Conservation (phyloP, 257 asterid species). For the Solanum virginianum region DNA sequence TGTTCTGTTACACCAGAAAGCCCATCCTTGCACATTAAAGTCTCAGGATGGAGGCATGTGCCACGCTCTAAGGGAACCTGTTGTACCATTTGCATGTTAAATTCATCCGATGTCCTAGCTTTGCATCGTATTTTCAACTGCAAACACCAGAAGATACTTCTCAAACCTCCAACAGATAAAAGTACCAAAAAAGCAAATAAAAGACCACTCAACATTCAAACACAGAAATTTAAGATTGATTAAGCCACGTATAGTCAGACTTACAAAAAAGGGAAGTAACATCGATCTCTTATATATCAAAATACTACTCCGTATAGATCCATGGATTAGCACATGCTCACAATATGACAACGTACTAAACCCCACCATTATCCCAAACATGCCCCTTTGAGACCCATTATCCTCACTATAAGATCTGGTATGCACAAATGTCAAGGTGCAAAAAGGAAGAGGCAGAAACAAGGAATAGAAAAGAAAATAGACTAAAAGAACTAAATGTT, state of each 20-base stretch:
- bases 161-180: neutral
- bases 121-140: neutral
- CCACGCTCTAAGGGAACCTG: conserved; percentile 43
- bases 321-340: neutral
- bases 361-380: neutral
- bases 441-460: neutral
- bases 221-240: neutral
- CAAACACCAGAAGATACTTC: neutral
- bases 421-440: neutral
- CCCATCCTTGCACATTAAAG: conserved; percentile 37
- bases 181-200: neutral
- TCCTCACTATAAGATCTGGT: neutral
- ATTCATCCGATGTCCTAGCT: conserved; percentile 10
- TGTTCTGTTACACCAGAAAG: conserved; percentile 15
- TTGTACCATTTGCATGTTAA: conserved; percentile 39
- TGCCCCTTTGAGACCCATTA: neutral
- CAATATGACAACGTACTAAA: neutral
- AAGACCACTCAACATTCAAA: neutral
- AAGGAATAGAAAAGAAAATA: neutral
- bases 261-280: neutral
- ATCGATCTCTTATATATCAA: neutral
- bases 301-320: neutral
- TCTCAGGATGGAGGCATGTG: conserved; percentile 30
- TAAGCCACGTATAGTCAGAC: neutral
- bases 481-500: neutral